phyloP scores from a whole-genome alignment of 495 filamentous ascomycete species.

The Rhypophila decipiens region DNA sequence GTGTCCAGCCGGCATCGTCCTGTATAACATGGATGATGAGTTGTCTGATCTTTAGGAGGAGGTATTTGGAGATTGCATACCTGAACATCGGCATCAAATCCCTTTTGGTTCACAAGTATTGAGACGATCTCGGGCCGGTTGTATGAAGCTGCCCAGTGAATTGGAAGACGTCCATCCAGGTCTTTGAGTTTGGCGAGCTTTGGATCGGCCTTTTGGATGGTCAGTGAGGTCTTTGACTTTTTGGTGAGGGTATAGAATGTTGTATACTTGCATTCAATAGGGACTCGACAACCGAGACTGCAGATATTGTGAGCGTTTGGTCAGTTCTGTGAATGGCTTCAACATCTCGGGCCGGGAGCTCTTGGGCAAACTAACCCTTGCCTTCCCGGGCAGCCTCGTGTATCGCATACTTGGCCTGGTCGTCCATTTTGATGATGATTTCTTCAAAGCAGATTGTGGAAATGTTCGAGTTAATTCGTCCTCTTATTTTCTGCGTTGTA shows the following conservation, averaged over 20 bases:
- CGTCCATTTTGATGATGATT: conserved; percentile 14
- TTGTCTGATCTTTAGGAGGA: background rate
- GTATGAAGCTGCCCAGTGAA: conserved; percentile 92
- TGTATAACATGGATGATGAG: conserved; percentile 22
- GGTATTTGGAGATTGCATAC: conserved; percentile 32
- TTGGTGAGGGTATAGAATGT: background rate
- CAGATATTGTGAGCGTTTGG: background rate
- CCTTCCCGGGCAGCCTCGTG: conserved; percentile 89
- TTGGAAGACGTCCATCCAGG: conserved; percentile 81
- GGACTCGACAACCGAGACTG: conserved; percentile 66
- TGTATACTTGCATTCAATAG: conserved; percentile 56
- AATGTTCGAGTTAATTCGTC: no score
- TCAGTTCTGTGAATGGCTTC: background rate
- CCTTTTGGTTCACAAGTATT: conserved; percentile 58
- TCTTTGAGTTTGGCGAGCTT: conserved; percentile 70
- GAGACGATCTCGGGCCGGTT: conserved; percentile 71
- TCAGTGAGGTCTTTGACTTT: conserved; percentile 7
- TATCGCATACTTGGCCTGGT: conserved; percentile 61
- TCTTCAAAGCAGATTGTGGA: background rate
- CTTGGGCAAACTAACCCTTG: conserved; percentile 51
- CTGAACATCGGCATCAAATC: conserved; percentile 84
- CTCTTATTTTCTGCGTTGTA: no score
- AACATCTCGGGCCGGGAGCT: background rate
- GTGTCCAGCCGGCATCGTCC: conserved; percentile 91
- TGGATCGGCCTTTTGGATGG: conserved; percentile 58